Conservation (phyloP, 306 rosid species). For the Comarum palustre region DNA sequence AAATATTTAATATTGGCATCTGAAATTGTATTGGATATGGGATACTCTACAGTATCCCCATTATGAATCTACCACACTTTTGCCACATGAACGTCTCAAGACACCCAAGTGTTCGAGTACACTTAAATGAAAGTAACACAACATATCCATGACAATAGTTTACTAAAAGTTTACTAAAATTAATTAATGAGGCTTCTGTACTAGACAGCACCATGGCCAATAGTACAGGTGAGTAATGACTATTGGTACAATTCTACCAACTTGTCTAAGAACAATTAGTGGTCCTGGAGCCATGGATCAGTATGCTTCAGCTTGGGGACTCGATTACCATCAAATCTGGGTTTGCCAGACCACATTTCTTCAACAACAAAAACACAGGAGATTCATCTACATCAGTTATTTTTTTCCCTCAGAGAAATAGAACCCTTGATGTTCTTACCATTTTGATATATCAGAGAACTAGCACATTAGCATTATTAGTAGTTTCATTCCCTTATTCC, state of each 20-base stretch:
- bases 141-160: not conserved
- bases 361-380: too few species aligned
- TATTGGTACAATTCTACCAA: not conserved
- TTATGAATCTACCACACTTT: not conserved
- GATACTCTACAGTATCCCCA: not conserved
- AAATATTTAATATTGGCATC: not conserved
- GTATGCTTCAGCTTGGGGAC: not conserved
- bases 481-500: not conserved
- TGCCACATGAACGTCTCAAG: not conserved
- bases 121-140: not conserved
- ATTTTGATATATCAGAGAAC: not conserved
- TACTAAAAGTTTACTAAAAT: too few species aligned
- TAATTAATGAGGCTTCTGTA: not conserved
- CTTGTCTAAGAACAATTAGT: not conserved
- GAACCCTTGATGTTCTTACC: not conserved
- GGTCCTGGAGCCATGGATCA: not conserved
- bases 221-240: not conserved
- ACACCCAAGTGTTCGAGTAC: not conserved
- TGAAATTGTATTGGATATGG: not conserved
- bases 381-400: not conserved
- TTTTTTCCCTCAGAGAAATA: not conserved
- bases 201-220: not conserved
- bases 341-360: not conserved
- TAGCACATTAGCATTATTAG: not conserved
- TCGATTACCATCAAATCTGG: not conserved